Evolutionary conservation across 1,284 basidiomycete genomes (phyloP), one percentile per base, ranked within the genome.

Genomic region (Puccinia sorghi): DNA sequence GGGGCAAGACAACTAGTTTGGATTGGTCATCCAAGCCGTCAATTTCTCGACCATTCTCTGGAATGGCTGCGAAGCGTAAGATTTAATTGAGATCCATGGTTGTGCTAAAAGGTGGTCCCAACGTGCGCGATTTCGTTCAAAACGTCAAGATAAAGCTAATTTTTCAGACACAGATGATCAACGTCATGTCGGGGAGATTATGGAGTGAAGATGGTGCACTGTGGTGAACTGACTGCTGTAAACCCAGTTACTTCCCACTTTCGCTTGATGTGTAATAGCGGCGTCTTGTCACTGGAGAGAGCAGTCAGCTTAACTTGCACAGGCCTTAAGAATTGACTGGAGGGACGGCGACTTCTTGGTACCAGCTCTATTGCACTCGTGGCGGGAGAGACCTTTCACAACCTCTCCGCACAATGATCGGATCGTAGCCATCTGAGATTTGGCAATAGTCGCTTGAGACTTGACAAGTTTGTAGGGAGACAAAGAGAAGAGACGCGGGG

Each of bases 31-130:
- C 96, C 80, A 99, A 88, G 39, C 92, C 90, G 83, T 99, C 96
- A 80, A 99, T 99, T 86, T 98, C 94, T 80, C 96, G 92, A 64
- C 97, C 96, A 84, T 98, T 98, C 86, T 98, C 96, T 15, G 97
- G 95, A 67, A 99, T 92, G 80, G 95, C 97, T 77, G 96, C 96
- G 86, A 99, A 99, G 57, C 97, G 96, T 81, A 98, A 89, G 83
- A 99, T 92, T 86, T 97, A 98, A 86, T 99, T 97, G n/a, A n/a
- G n/a, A n/a, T n/a, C n/a, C n/a, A n/a, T n/a, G n/a, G n/a, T n/a
- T n/a, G n/a, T 96, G 94, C 86, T 96, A 92, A 89, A 97, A 99
- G 0, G 94, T 95, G 20, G 95, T 97, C 63, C 96, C 96, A 12
- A 94, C 94, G 0, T 94, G 97, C 12, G 97, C 96, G 82, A 99